These are phyloP conservation scores for Dothideomycetes sp. DNA, from an alignment of 2,329 filamentous ascomycete genomes.

Conservation along the genomic window DNA sequence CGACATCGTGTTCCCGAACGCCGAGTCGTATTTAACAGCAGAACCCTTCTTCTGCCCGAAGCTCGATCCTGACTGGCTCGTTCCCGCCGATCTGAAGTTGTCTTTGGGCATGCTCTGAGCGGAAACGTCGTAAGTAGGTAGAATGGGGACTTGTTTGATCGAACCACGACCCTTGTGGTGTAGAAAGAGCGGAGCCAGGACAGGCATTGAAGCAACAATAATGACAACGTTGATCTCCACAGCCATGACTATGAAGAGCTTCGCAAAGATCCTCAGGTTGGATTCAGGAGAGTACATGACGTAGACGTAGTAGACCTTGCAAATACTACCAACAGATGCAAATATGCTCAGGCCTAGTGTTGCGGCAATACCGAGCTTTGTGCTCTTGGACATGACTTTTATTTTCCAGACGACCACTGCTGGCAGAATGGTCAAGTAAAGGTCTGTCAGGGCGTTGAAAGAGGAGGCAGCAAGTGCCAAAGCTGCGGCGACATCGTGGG, in stretches of 20 bases:
- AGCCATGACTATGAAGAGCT: slow-evolving; percentile 1
- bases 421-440: slow-evolving; percentile 1
- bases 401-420: slow-evolving; percentile 4
- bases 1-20: not conserved
- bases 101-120: slow-evolving; percentile 3
- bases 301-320: slow-evolving; percentile 3
- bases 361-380: not conserved
- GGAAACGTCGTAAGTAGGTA: not conserved
- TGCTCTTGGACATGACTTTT: not conserved
- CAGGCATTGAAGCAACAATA: slow-evolving; percentile 1
- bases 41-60: too few relatives aligned
- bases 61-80: too few relatives aligned
- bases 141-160: not conserved
- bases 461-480: not conserved
- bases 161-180: not conserved
- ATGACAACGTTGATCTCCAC: slow-evolving; percentile 5
- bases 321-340: slow-evolving; percentile 1
- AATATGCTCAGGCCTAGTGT: slow-evolving; percentile 2
- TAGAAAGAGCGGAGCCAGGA: slow-evolving; percentile 3
- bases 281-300: not conserved
- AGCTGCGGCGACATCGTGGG: not conserved
- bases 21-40: not conserved
- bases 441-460: slow-evolving; percentile 3
- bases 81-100: too few relatives aligned
- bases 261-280: not conserved